Conservation (phyloP, 225 moss, liverwort and hornwort genomes). For the Bryoerythrophyllum caledonicum region DNA sequence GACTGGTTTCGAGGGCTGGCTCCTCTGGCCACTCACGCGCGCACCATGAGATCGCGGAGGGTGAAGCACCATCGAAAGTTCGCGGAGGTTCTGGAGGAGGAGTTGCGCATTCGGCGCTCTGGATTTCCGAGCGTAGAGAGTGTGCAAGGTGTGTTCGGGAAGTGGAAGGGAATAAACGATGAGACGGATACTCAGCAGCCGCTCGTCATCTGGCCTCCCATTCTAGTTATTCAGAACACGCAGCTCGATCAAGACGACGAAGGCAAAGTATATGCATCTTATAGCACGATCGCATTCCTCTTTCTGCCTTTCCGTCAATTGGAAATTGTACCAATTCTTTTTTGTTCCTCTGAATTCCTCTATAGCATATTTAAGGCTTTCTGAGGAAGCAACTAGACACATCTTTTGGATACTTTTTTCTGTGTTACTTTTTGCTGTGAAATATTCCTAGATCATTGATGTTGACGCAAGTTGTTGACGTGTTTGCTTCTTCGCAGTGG, state of each 20-base stretch:
- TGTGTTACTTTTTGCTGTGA: no score
- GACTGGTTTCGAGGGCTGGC: constrained; percentile 93
- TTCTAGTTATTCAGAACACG: constrained; percentile 86
- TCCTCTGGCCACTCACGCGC: constrained; percentile 85
- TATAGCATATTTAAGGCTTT: no score
- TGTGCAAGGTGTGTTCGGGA: constrained; percentile 62
- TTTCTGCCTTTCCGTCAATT: neutral
- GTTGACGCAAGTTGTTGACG: neutral
- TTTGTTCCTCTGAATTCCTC: neutral
- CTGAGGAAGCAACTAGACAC: neutral
- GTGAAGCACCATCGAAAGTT: constrained; percentile 89
- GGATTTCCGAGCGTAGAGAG: constrained; percentile 43
- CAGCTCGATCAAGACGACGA: constrained; percentile 86
- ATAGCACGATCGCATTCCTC: neutral
- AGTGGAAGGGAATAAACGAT: constrained; percentile 83
- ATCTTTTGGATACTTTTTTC: neutral
- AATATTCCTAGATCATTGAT: no score
- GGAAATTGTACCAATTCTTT: neutral
- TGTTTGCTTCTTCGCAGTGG: constrained; percentile 58
- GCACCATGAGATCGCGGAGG: constrained; percentile 87
- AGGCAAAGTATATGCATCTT: constrained; percentile 59
- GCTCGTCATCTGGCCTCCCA: constrained; percentile 88
- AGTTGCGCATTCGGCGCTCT: constrained; percentile 67
- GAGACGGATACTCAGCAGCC: constrained; percentile 46
- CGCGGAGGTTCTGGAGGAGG: constrained; percentile 89